phyloP scores from a whole-genome alignment of 2,329 filamentous ascomycete species.

The Clonostachys sp. region DNA sequence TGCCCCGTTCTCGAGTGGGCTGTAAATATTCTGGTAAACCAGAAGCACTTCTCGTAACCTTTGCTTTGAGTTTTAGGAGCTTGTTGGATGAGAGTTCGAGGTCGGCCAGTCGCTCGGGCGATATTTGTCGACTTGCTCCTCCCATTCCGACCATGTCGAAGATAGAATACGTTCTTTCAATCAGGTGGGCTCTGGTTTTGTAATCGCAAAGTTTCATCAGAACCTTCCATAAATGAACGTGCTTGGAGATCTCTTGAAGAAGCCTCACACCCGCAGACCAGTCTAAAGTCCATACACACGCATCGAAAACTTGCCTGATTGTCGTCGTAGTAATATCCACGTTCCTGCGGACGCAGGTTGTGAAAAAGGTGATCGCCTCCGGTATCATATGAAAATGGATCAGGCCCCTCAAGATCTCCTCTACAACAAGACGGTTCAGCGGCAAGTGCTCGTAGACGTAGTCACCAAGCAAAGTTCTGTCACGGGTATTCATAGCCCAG shows the following conservation, averaged over 20 bases:
- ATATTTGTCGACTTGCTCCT: conserved; percentile 10
- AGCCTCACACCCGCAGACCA: conserved; percentile 25
- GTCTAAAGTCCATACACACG: conserved; percentile 34
- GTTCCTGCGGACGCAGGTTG: conserved; percentile 27
- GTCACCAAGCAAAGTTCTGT: conserved; percentile 17
- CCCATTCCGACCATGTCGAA: conserved; percentile 28
- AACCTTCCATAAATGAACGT: conserved; percentile 14
- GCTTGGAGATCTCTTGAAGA: conserved; percentile 17
- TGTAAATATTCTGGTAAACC: not conserved
- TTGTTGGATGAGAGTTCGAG: conserved; percentile 5
- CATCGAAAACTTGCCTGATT: conserved; percentile 31
- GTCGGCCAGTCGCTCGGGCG: conserved; percentile 13
- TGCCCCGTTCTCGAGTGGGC: not conserved
- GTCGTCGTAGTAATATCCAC: conserved; percentile 17
- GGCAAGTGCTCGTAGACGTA: conserved; percentile 33
- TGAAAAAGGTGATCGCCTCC: conserved; percentile 38
- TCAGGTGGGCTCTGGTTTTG: conserved; percentile 13
- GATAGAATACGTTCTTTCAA: conserved; percentile 23
- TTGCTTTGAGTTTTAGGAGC: not conserved
- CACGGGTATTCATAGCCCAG: conserved; percentile 18
- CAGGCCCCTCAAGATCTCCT: conserved; percentile 41
- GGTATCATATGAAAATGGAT: conserved; percentile 37
- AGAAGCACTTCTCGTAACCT: not conserved
- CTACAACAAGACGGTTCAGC: conserved; percentile 30
- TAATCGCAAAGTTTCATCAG: conserved; percentile 12